phyloP scores from a whole-genome alignment of 768 basidiomycete genomes.

The Agrocybe pediades region DNA sequence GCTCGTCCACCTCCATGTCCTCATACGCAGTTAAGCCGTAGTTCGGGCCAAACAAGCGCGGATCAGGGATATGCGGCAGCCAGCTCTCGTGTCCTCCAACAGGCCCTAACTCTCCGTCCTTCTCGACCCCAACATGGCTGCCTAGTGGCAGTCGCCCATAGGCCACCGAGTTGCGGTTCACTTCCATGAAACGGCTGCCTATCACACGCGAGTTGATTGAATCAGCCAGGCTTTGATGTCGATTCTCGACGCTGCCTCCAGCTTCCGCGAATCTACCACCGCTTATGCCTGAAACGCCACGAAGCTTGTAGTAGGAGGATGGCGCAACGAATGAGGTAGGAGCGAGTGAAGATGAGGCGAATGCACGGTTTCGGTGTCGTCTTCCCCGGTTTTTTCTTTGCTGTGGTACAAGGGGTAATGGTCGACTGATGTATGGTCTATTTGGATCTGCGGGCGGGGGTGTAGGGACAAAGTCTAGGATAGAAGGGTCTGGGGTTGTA shows the following conservation, averaged over 20 bases:
- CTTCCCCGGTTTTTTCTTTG: constrained; percentile 41
- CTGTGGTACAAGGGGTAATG: constrained; percentile 52
- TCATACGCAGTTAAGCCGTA: constrained; percentile 37
- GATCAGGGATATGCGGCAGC: constrained; percentile 52
- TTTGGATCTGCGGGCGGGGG: constrained; percentile 38
- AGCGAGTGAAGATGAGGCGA: constrained; percentile 66
- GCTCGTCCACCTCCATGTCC: constrained; percentile 37
- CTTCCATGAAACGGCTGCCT: constrained; percentile 74
- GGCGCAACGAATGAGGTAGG: constrained; percentile 82
- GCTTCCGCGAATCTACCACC: constrained; percentile 58
- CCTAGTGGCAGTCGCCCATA: constrained; percentile 64
- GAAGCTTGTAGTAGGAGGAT: constrained; percentile 77
- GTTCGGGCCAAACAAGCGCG: constrained; percentile 56
- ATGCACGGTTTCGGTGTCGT: constrained; percentile 62
- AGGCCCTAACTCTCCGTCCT: constrained; percentile 50
- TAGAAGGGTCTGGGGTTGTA: constrained; percentile 73
- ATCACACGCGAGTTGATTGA: constrained; percentile 63
- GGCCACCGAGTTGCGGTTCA: constrained; percentile 58
- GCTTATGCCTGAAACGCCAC: constrained; percentile 58
- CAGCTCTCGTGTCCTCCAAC: constrained; percentile 30
- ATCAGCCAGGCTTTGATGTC: constrained; percentile 51
- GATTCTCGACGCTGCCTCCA: constrained; percentile 28
- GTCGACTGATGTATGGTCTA: constrained; percentile 68
- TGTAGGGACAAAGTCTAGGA: constrained; percentile 56
- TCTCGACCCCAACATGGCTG: constrained; percentile 54